Percentiles rank a stretch among this genome's conserved stretches.
phyloP scores from a whole-genome alignment of 768 basidiomycete genomes.

The Tylopilus plumbeoviolaceoides region DNA sequence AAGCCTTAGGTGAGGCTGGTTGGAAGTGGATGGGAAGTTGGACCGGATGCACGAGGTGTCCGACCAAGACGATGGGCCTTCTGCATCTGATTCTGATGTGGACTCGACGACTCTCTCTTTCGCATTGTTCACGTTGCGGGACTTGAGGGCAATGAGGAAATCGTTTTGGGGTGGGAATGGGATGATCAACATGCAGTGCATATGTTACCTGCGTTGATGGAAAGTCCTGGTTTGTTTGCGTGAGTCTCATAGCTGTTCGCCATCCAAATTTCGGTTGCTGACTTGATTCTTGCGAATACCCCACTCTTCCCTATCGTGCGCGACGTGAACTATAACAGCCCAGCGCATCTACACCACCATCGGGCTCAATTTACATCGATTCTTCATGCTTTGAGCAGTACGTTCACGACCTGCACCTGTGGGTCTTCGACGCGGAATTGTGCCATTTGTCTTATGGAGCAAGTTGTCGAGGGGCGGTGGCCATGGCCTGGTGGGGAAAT shows the following conservation, averaged over 20 bases:
- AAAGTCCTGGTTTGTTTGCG: constrained; percentile 54
- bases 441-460: constrained; percentile 57
- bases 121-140: constrained; percentile 74
- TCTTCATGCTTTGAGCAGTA: constrained; percentile 63
- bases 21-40: constrained; percentile 71
- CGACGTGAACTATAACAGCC: constrained; percentile 28
- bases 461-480: constrained; percentile 48
- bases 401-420: constrained; percentile 74
- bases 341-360: constrained; percentile 47
- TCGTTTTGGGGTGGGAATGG: constrained; percentile 95
- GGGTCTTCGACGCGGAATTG: constrained; percentile 60
- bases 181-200: constrained; percentile 89
- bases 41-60: constrained; percentile 72
- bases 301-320: background rate
- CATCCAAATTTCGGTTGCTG: constrained; percentile 4
- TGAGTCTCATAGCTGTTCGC: constrained; percentile 33
- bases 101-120: constrained; percentile 52
- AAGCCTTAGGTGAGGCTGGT: constrained; percentile 81
- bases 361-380: constrained; percentile 66
- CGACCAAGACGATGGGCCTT: constrained; percentile 17
- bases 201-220: constrained; percentile 62
- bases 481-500: constrained; percentile 31
- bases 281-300: constrained; percentile 1
- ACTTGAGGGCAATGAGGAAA: constrained; percentile 78
- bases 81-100: constrained; percentile 18